Percentiles rank a stretch among this genome's conserved stretches.
phyloP scores from a whole-genome alignment of 148 eudicot genomes.

The Chenopodium formosanum region DNA sequence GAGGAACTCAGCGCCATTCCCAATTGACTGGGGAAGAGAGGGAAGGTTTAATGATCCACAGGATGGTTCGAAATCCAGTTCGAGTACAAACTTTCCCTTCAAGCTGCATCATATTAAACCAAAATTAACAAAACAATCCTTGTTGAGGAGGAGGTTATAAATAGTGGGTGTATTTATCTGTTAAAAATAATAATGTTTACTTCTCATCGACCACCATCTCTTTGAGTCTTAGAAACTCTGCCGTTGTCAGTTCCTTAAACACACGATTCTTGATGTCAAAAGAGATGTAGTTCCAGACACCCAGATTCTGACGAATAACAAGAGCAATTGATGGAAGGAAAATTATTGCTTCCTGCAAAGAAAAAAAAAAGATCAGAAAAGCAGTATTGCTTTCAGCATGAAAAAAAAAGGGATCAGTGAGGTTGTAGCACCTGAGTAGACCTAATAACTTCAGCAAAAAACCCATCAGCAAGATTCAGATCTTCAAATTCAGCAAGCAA shows the following conservation, averaged over 20 bases:
- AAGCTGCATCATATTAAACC: slow-evolving; percentile 31
- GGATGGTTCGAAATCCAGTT: slow-evolving; percentile 91
- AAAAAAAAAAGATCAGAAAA: neutral
- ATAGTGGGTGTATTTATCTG: too few species aligned
- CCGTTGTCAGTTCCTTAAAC: slow-evolving; percentile 60
- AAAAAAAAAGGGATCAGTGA: neutral
- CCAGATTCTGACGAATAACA: slow-evolving; percentile 86
- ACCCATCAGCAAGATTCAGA: slow-evolving; percentile 55
- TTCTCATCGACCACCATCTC: slow-evolving; percentile 76
- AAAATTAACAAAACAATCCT: neutral
- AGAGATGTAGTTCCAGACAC: slow-evolving; percentile 90
- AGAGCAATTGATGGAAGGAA: slow-evolving; percentile 80
- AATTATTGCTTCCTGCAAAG: slow-evolving; percentile 71
- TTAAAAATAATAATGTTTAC: slow-evolving; percentile 34
- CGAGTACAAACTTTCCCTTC: slow-evolving; percentile 87
- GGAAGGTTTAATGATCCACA: slow-evolving; percentile 76
- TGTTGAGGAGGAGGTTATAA: slow-evolving; percentile 5
- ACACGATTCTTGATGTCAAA: slow-evolving; percentile 54
- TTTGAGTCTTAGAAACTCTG: slow-evolving; percentile 73
- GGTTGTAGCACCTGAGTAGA: slow-evolving; percentile 61
- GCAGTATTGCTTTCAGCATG: neutral
- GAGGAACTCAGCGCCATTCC: slow-evolving; percentile 94
- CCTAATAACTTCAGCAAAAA: slow-evolving; percentile 75
- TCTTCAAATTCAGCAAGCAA: slow-evolving; percentile 27
- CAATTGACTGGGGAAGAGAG: slow-evolving; percentile 87